Base-by-base conservation (phyloP, 192 early-diverging fungal species). In the Entomortierella lignicola region DNA sequence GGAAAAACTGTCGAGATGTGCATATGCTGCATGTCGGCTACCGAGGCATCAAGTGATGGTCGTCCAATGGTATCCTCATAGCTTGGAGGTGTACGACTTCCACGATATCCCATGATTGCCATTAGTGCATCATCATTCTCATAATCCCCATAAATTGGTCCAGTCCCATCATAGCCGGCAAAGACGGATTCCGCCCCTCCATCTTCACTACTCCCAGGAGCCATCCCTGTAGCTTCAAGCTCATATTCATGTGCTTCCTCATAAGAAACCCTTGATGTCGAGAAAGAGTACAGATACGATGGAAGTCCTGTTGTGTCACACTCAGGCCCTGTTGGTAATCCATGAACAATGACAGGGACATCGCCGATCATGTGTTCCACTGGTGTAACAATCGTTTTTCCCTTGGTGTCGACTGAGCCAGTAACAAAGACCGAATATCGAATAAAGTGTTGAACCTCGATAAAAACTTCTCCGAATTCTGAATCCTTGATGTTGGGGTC, bases 361-460 rank as follows among this genome's bases (percentile, higher is more conserved):
- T 69, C 67, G 15, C 75, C 75, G 21, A 79, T 4, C 13, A 42
- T 17, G 12, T 67, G 66, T 61, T 77, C 73, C 4, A 77, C 55
- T 20, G 73, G 50, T 10, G 53, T 32, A 7, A 54, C 0, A 4
- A 66, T 12, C 0, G 58, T 66, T 63, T 70, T 79, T 44, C 75
- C 75, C 50, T 63, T 69, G 57, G 5, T 39, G 29, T 79, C 75
- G 20, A 79, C 63, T 2, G 67, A 79, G 53, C 67, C 67, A 34
- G 56, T 60, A 25, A 69, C 75, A 66, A 70, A 65, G 31, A 79
- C 0, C 2, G 75, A 79, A 41, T 70, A 79, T 30, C 75, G 75
- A 34, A 79, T 64, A 66, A 79, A 79, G 26, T 79, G 75, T 44
- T 79, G 75, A 25, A 79, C 34, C 52, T 79, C 75, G 42, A 79